Evolutionary conservation across 139 green algal species (phyloP), one percentile per base, ranked within the genome.

Genomic region (Chlorella sorokiniana): DNA sequence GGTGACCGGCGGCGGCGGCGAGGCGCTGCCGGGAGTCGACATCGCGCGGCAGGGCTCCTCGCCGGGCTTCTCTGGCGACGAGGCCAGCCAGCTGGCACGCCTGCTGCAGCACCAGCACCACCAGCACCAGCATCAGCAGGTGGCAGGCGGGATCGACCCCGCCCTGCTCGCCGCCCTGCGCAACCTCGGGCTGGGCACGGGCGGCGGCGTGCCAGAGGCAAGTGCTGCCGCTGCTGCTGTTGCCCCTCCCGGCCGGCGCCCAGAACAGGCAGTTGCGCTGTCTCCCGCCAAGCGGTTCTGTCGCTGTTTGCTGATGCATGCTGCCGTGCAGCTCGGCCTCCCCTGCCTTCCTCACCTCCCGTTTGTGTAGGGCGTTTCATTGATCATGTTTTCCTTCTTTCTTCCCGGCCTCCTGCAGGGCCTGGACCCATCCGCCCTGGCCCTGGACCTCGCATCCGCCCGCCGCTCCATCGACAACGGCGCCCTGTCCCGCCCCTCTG

Each of bases 111-210:
- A 77, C 63, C 72, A 69, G 63, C 61, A 63, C 51, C n/a, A 31
- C 37, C 56, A 63, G 41, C 29, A 41, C 6, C 62, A 51, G 76
- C 31, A 1, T 23, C 69, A 45, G 51, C 62, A 31, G 78, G 38
- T 65, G 52, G 44, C 65, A 10, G 54, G 42, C 35, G 31, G 40
- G 40, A 51, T 82, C 38, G 81, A 86, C 73, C 69, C 81, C 40
- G 38, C 69, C 38, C 48, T 87, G 78, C 83, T 86, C 38, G 77
- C 54, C 6, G 83, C 76, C 16, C 72, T 86, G 51, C 69, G 81
- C 18, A 78, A 51, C 48, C n/a, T 87, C 52, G 48, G 69, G 20
- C 70, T 85, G 56, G 63, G 61, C 42, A 38, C 11, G 8, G 22
- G n/a, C 63, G 41, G 75, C 52, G 78, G 62, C 37, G 44, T 68